These are phyloP conservation scores for Phytophthora ohioensis DNA, from an alignment of 352 stramenopile species.

Conservation along the genomic window DNA sequence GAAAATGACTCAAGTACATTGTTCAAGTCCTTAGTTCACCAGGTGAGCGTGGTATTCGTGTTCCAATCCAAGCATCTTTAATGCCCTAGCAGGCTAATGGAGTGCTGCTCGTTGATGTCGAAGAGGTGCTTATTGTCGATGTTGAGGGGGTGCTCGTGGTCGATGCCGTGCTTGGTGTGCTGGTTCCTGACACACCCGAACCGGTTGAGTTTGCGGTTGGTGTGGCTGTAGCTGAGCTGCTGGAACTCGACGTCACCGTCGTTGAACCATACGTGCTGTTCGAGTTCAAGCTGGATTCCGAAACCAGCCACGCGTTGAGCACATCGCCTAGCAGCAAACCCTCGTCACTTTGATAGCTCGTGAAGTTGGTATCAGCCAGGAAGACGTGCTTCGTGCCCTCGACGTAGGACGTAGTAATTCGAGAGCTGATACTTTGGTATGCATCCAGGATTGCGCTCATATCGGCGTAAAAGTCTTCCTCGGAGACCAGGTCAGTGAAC, in stretches of 20 bases:
- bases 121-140: not conserved
- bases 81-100: slow-evolving; percentile 20
- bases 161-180: not conserved
- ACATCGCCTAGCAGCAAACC: slow-evolving; percentile 33
- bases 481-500: slow-evolving; percentile 48
- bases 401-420: slow-evolving; percentile 57
- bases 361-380: slow-evolving; percentile 41
- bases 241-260: slow-evolving; percentile 6
- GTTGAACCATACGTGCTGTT: slow-evolving; percentile 2
- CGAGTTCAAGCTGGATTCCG: slow-evolving; percentile 22
- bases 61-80: too few species aligned
- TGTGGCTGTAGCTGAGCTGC: not conserved
- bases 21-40: not conserved
- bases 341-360: slow-evolving; percentile 37
- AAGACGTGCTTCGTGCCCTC: slow-evolving; percentile 61
- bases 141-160: not conserved
- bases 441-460: slow-evolving; percentile 47
- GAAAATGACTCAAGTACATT: slow-evolving; percentile 5
- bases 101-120: not conserved
- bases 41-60: too few species aligned
- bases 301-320: slow-evolving; percentile 30
- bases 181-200: not conserved
- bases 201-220: not conserved
- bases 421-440: slow-evolving; percentile 48
- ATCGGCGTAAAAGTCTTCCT: slow-evolving; percentile 45